Evolutionary conservation across 2,329 filamentous ascomycete species (phyloP), one percentile per base, ranked within the genome.

Genomic region (Aspergillus sojae): DNA sequence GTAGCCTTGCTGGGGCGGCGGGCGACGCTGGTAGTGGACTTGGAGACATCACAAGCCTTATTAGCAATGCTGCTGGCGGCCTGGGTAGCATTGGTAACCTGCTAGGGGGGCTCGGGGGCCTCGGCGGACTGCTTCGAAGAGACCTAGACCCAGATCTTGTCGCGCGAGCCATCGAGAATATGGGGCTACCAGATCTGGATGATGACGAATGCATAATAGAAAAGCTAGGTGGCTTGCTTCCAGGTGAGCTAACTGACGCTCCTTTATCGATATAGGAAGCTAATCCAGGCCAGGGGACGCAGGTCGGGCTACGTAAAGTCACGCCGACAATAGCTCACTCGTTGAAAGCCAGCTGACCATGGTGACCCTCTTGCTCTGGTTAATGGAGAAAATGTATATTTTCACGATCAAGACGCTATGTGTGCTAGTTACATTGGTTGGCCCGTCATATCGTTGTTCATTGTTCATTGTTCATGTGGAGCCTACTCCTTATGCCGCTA

Each of bases 311-410:
- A 19, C 0, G 1, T 28, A 48, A 26, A 7, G 23, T 48, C 45
- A 6, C n/a, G 5, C 5, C 12, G n/a, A 3, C 9, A 11, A 6
- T 2, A 23, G n/a, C n/a, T 14, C 4, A 23, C 19, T 10, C 9
- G 19, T n/a, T 10, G 1, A 3, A 41, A n/a, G 1, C 4, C 3
- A 9, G 16, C 19, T 41, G 10, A 5, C 1, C 6, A 41, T 4
- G 14, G 39, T 4, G 19, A 9, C 0, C 3, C 4, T n/a, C 3
- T 41, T 41, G 16, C 1, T 19, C 10, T n/a, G 16, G 3, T 0
- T 41, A 9, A 41, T 1, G 19, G 6, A n/a, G 16, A 41, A 12
- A 1, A 46, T 46, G 4, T 14, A 23, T 23, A 2, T 4, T 11
- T 2, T 23, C 5, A 2, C 43, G 23, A 10, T 11, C 41, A 23